Evolutionary conservation across 108 stramenopile species (phyloP).

Genomic region (Nitzschia palea): DNA sequence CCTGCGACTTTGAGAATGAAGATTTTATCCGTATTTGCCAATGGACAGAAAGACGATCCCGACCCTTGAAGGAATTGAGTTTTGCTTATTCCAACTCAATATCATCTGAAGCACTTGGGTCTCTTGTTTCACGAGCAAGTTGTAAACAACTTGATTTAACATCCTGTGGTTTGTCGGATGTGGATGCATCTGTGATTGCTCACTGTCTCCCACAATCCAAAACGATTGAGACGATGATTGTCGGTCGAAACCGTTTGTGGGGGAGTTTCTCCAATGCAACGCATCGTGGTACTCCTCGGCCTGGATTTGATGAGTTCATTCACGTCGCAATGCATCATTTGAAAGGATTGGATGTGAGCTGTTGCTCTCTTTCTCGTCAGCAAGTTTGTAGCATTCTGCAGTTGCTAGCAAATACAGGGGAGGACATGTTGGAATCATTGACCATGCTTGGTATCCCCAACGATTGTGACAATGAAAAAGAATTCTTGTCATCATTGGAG

Average conservation of each 20-base stretch:
- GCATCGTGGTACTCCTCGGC: neutral
- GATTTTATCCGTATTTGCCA: neutral
- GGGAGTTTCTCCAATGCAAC: neutral
- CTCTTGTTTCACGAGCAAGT: neutral
- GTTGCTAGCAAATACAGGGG: neutral
- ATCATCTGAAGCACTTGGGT: neutral
- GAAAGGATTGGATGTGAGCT: constrained; percentile 4
- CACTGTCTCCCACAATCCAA: neutral
- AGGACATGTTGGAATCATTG: neutral
- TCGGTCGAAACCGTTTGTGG: neutral
- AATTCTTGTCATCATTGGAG: neutral
- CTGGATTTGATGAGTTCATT: neutral
- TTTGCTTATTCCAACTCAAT: neutral
- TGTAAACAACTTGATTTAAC: neutral
- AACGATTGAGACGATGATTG: neutral
- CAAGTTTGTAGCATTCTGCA: neutral
- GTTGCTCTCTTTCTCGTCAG: neutral
- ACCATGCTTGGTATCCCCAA: constrained; percentile 2
- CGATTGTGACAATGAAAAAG: neutral
- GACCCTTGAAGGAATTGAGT: neutral
- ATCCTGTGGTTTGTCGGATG: neutral
- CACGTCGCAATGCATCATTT: neutral
- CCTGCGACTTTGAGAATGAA: neutral
- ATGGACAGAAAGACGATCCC: neutral
- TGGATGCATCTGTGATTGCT: neutral